Base-by-base conservation (phyloP, 208 protist species). In the Crithidia thermophila region DNA sequence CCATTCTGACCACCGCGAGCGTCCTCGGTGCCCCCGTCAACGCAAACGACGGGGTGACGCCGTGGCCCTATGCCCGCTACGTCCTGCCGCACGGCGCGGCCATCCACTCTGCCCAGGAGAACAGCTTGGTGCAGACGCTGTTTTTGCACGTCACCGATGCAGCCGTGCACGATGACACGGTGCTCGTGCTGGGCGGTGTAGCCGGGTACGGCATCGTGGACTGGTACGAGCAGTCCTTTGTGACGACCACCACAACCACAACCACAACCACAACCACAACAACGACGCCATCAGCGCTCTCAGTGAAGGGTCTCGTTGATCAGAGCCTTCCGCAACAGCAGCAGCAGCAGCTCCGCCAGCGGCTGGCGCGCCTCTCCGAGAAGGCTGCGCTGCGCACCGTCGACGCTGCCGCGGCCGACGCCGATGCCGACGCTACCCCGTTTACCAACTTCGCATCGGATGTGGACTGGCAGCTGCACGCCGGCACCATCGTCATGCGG, bases 401-500 rank as follows among this genome's bases (percentile, higher is more conserved):
- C 21, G 39, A 30, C 11, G 34, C 21, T 18, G 21, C 18, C 30
- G 39, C n/a, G 27, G 39, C 27, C 25, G 27, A 6, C 25, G 28
- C 3, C 14, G 25, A 49, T 23, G 55, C 34, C 16, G 25, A 18
- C 9, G 39, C 34, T 13, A 21, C 37, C 42, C 4, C 20, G n/a
- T 89, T 82, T 74, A 73, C 65, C 14, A 82, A 85, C 65, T 88
- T 85, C 49, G 72, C 67, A 18, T 43, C 39, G 2, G 61, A 58
- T 30, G 66, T 45, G 27, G 42, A 67, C 50, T 84, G 81, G 81
- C 28, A 63, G 55, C 47, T 53, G 36, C 67, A 69, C 57, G 69
- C 71, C n/a, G 77, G 75, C 6, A 76, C 77, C 34, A 78, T 91
- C 23, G 81, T 62, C 16, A 82, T 88, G 82, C 68, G 67, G 31